A percentile compares a stretch with the other conserved stretches of the same genome.
These are phyloP conservation scores for Fusarium devonianum DNA, from an alignment of 2,329 filamentous ascomycete genomes.

Conservation along the genomic window DNA sequence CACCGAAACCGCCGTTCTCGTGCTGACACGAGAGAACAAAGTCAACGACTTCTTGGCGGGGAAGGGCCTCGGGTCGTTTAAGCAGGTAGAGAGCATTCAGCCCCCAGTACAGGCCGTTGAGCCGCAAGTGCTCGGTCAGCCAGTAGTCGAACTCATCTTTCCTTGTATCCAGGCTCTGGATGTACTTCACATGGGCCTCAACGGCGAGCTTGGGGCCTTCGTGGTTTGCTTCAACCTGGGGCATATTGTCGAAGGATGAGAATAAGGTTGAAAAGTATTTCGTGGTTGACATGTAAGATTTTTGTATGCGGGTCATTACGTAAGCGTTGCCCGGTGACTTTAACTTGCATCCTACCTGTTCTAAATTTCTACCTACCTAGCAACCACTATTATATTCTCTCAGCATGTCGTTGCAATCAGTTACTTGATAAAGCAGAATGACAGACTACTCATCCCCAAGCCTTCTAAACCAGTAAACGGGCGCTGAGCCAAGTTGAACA, in stretches of 20 bases:
- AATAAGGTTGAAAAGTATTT: conserved; percentile 1
- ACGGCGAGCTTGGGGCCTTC: conserved; percentile 57
- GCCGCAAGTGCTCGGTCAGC: conserved; percentile 93
- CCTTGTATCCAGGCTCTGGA: conserved; percentile 88
- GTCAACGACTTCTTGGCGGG: conserved; percentile 80
- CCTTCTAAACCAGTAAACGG: too few species aligned
- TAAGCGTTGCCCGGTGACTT: conserved; percentile 29
- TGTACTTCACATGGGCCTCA: conserved; percentile 82
- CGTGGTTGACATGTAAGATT: conserved; percentile 18
- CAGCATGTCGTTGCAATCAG: too few species aligned
- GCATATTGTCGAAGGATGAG: conserved; percentile 41
- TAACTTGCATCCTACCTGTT: too few species aligned
- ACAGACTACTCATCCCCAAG: too few species aligned
- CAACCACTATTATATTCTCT: too few species aligned
- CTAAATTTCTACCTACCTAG: too few species aligned
- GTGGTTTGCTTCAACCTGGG: conserved; percentile 37
- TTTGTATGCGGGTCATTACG: conserved; percentile 25
- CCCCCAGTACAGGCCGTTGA: conserved; percentile 98
- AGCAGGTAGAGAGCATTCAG: conserved; percentile 88
- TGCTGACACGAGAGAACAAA: conserved; percentile 97
- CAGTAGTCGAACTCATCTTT: conserved; percentile 97
- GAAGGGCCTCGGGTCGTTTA: conserved; percentile 79
- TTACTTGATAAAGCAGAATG: too few species aligned
- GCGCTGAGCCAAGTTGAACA: too few species aligned
- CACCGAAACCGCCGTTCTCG: conserved; percentile 88